Base-by-base conservation (phyloP, 2,329 filamentous ascomycete genomes). In the Xylariaceae sp. region DNA sequence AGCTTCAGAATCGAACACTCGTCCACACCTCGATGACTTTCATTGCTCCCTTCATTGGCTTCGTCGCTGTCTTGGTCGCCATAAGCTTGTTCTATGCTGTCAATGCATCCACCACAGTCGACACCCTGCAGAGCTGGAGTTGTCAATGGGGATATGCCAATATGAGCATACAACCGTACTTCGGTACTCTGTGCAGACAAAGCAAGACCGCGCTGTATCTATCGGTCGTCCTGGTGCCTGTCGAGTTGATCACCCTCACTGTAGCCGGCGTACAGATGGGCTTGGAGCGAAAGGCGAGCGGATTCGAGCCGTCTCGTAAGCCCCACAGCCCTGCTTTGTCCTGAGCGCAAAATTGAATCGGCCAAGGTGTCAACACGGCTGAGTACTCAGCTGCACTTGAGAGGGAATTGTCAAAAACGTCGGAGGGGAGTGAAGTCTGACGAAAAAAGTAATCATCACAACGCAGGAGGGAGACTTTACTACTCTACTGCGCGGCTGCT, bases 111-210 rank as follows among this genome's bases (percentile, higher is more conserved):
- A 72, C 71, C 12, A 76, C 75, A 7, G 73, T 75, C 56, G 82
- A 85, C 67, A 84, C 82, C 6, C 71, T 87, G 9, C 76, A 86
- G 67, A 85, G 82, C 71, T 88, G 85, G 85, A 82, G 79, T 36
- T 88, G 85, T 70, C 82, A 83, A 61, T 88, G 85, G 85, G 71
- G 74, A 7, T 66, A 75, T 19, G 73, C 86, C n/a, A 70, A 73
- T 58, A 86, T 87, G 82, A 64, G 66, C 14, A 67, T 74, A 31
- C 72, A 78, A 60, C 84, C 86, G 26, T 75, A 83, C 66, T 88
- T 85, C 66, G 78, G 76, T 14, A 79, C 78, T 0, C 71, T 88
- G 46, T 88, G 85, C 72, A 76, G 72, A 58, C 79, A 87, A 72
- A 84, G 78, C 71, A 77, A 78, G 66, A 80, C 79, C 4, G 80